phyloP scores from a whole-genome alignment of 352 stramenopile genomes.

The Phytopythium sindhum region DNA sequence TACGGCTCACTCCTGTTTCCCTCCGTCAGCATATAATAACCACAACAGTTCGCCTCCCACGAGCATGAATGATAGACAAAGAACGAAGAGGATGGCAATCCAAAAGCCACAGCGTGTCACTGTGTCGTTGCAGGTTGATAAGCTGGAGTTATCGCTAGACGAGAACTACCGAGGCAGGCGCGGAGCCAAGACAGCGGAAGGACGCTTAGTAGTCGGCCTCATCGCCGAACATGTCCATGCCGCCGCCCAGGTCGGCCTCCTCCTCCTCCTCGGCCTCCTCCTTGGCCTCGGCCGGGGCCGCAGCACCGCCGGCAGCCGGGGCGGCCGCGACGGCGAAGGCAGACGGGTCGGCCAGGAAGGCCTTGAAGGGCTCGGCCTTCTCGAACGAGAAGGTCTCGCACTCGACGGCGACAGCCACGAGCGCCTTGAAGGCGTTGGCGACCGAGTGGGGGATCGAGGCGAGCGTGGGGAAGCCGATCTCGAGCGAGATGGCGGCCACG shows the following conservation, averaged over 20 bases:
- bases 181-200: background rate
- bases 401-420: constrained; percentile 95
- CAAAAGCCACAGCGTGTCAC: constrained; percentile 6
- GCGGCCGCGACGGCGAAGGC: constrained; percentile 89
- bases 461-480: constrained; percentile 95
- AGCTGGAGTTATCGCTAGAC: background rate
- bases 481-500: constrained; percentile 94
- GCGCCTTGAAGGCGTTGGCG: constrained; percentile 98
- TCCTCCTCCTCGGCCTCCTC: constrained; percentile 78
- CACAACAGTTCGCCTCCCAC: no score
- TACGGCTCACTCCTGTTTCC: no score
- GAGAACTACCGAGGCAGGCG: constrained; percentile 1
- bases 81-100: background rate
- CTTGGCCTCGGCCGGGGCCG: constrained; percentile 39
- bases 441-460: constrained; percentile 98
- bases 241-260: constrained; percentile 81
- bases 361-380: constrained; percentile 97
- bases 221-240: constrained; percentile 86
- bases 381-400: constrained; percentile 97
- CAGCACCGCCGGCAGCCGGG: constrained; percentile 79
- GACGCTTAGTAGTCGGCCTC: constrained; percentile 67
- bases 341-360: constrained; percentile 92
- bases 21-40: no score
- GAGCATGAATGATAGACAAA: background rate
- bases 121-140: constrained; percentile 8